Percentiles rank a stretch among this genome's conserved stretches.
These are phyloP conservation scores for Volvariella surrecta DNA, from an alignment of 1,284 basidiomycete genomes.

Conservation along the genomic window DNA sequence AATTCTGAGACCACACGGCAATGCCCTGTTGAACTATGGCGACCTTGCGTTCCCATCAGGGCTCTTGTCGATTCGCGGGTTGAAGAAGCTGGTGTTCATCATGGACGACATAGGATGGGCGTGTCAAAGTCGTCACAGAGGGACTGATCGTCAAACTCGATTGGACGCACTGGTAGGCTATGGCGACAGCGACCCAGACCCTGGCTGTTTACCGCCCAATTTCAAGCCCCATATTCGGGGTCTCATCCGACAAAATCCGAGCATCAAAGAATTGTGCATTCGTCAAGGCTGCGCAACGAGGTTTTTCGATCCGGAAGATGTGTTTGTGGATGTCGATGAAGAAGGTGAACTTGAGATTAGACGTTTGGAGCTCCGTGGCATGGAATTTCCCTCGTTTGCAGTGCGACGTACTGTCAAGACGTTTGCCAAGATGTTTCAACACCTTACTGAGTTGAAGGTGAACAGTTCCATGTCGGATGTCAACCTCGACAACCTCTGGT, in stretches of 20 bases:
- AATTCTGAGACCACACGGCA: neutral
- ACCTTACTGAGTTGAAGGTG: no score
- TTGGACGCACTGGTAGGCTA: neutral
- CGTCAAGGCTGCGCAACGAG: neutral
- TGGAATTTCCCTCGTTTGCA: neutral
- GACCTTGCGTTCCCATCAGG: no score
- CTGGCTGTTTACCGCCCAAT: neutral
- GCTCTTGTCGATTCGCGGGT: neutral
- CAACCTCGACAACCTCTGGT: neutral
- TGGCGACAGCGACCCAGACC: neutral
- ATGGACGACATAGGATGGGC: neutral
- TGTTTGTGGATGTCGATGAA: neutral
- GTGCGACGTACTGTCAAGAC: neutral
- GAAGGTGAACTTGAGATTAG: neutral
- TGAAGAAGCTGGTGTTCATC: neutral
- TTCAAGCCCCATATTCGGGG: neutral
- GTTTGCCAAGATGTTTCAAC: neutral
- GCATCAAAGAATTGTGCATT: neutral
- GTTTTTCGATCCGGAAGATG: neutral
- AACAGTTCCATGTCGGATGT: neutral
- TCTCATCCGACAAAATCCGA: neutral
- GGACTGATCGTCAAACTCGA: neutral
- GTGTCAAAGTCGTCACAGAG: neutral
- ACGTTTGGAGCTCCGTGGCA: neutral
- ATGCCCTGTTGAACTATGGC: neutral